Percentiles rank a stretch among this genome's conserved stretches.
These are phyloP conservation scores for Monosporascus cannonballus DNA, from an alignment of 2,329 filamentous ascomycete species.

Conservation along the genomic window DNA sequence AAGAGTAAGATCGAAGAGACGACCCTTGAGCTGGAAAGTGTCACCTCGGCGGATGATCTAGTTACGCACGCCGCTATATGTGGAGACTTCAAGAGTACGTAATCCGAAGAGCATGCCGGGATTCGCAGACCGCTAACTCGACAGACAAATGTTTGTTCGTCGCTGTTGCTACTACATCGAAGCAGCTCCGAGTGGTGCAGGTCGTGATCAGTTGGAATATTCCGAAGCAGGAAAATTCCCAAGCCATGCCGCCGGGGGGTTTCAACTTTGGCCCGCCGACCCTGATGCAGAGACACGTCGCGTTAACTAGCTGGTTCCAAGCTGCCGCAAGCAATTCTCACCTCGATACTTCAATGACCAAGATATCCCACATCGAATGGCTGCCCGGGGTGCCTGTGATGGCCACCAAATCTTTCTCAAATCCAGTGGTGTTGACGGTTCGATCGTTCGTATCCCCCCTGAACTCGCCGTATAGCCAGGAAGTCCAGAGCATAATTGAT, in stretches of 20 bases:
- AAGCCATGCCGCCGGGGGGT: constrained; percentile 36
- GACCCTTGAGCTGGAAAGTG: constrained; percentile 66
- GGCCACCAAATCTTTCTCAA: constrained; percentile 45
- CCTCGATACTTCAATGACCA: constrained; percentile 47
- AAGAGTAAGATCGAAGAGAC: constrained; percentile 68
- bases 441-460: constrained; percentile 56
- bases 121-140: constrained; percentile 4
- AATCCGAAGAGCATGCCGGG: neutral
- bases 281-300: constrained; percentile 50
- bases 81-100: constrained; percentile 61
- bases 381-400: constrained; percentile 60
- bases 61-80: constrained; percentile 74
- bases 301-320: constrained; percentile 52
- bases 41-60: constrained; percentile 66
- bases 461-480: constrained; percentile 53
- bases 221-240: constrained; percentile 50
- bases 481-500: constrained; percentile 68
- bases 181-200: constrained; percentile 68
- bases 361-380: constrained; percentile 70
- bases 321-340: constrained; percentile 36
- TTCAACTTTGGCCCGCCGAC: constrained; percentile 41
- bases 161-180: constrained; percentile 61
- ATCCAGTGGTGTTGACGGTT: constrained; percentile 64
- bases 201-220: constrained; percentile 70
- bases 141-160: constrained; percentile 49